Evolutionary conservation across 2,329 filamentous ascomycete genomes (phyloP).

Genomic region (Fusarium sp.): DNA sequence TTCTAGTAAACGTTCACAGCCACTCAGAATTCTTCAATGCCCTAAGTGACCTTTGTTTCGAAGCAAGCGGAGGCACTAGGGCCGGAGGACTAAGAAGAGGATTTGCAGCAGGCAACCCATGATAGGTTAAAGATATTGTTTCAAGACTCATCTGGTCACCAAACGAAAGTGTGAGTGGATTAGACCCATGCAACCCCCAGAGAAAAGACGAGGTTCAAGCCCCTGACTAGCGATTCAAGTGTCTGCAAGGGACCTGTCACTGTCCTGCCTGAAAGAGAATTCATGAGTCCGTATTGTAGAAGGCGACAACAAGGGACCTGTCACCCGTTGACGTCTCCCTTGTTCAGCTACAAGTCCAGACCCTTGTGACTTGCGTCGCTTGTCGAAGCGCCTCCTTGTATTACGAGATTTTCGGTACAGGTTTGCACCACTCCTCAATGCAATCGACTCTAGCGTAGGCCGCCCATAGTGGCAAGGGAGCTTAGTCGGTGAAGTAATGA

Average conservation of each 20-base stretch:
- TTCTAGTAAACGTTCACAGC: conserved; percentile 28
- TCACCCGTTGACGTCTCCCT: conserved; percentile 21
- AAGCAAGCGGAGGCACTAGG: conserved; percentile 54
- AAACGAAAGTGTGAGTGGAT: conserved; percentile 42
- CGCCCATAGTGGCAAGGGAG: conserved; percentile 42
- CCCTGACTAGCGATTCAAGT: conserved; percentile 44
- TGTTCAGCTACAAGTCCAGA: conserved; percentile 33
- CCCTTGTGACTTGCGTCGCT: conserved; percentile 12
- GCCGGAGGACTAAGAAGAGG: conserved; percentile 42
- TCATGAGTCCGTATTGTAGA: conserved; percentile 6
- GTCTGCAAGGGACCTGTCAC: conserved; percentile 24
- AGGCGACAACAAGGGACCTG: conserved; percentile 5
- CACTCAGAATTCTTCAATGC: conserved; percentile 41
- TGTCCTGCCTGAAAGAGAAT: conserved; percentile 9
- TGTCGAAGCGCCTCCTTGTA: conserved; percentile 21
- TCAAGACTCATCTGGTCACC: conserved; percentile 47
- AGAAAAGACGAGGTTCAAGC: conserved; percentile 39
- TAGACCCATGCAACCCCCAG: conserved; percentile 33
- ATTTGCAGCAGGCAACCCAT: conserved; percentile 37
- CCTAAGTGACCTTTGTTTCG: conserved; percentile 51
- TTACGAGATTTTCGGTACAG: conserved; percentile 25
- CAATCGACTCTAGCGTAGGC: conserved; percentile 45
- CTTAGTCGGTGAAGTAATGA: conserved; percentile 39
- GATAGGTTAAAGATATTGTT: conserved; percentile 50
- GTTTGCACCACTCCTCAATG: conserved; percentile 24